Base-by-base conservation (phyloP, 352 stramenopile species). In the Pythium volutum region DNA sequence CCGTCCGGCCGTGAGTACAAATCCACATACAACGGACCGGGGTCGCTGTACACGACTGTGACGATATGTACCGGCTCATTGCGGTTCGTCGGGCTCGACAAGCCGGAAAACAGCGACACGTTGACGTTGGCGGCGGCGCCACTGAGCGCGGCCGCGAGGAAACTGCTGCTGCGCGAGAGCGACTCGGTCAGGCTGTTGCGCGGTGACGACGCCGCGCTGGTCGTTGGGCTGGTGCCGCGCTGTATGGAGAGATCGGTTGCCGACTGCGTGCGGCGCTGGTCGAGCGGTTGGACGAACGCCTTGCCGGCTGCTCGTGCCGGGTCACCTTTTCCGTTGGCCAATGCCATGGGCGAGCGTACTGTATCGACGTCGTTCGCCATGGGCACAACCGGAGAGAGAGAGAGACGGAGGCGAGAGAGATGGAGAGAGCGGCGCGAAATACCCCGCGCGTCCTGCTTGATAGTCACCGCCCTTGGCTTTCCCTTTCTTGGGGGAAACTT, bases 1-100 rank as follows among this genome's bases (percentile, higher is more conserved):
- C 79, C 79, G n/a, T 90, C 77, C 0, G 76, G 66, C 41, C 81
- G 73, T 4, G 84, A 93, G 69, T 84, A 89, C 55, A 93, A 70
- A 61, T 93, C 84, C 42, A 93, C 70, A 51, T 76, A 89, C 23
- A 93, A 55, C 5, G 84, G 79, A 0, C 76, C 82, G 0, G 72
- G 64, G 0, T 73, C 72, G 10, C 56, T 42, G 56, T 92, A 92
- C 23, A 81, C 57, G 26, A 93, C 71, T 18, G 74, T 66, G 4
- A 86, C 71, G 9, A 58, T 55, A 11, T 67, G 68, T 0, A 67
- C 69, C 9, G 71, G 71, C 3, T 68, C 58, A n/a, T 49, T 61
- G 20, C 64, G 25, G n/a, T 25, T 43, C 4, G 26, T 64, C 0
- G 62, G 54, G 31, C 75, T 74, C 14, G 71, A 55, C 8, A 58